Conservation (phyloP, 257 asterid genomes). For the Forsythia viridissima region DNA sequence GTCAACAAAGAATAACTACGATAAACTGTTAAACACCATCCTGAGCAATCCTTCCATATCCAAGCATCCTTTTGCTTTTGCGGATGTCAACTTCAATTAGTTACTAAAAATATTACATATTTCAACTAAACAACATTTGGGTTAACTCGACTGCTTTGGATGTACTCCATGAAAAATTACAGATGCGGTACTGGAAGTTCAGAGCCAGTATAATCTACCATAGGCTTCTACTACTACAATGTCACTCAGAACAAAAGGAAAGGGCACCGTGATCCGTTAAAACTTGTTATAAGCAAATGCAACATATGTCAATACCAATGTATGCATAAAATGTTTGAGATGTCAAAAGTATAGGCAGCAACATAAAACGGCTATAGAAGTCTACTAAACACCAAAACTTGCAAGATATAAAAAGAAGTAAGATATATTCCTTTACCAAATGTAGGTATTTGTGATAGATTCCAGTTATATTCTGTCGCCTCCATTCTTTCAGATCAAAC, state of each 20-base stretch:
- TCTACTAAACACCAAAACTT: background rate
- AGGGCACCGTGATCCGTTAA: background rate
- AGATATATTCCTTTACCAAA: constrained; percentile 45
- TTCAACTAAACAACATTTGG: background rate
- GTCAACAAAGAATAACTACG: background rate
- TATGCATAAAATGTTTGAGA: background rate
- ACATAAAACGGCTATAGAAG: background rate
- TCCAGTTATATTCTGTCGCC: constrained; percentile 55
- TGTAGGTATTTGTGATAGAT: constrained; percentile 67
- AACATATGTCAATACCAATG: background rate
- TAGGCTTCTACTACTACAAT: background rate
- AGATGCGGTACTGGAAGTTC: background rate
- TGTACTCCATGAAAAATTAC: background rate
- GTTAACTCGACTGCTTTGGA: background rate
- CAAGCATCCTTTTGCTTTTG: background rate
- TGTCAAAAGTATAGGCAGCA: background rate
- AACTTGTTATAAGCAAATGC: background rate
- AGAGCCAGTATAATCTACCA: background rate
- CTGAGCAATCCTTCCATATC: background rate
- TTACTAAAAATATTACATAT: background rate
- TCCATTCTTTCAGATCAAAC: constrained; percentile 84
- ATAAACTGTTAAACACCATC: background rate
- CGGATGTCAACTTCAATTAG: background rate
- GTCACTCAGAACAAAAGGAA: background rate
- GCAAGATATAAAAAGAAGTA: background rate